Evolutionary conservation across 106 monocot species (phyloP), one percentile per base, ranked within the genome.

Genomic region (Narthecium ossifragum): DNA sequence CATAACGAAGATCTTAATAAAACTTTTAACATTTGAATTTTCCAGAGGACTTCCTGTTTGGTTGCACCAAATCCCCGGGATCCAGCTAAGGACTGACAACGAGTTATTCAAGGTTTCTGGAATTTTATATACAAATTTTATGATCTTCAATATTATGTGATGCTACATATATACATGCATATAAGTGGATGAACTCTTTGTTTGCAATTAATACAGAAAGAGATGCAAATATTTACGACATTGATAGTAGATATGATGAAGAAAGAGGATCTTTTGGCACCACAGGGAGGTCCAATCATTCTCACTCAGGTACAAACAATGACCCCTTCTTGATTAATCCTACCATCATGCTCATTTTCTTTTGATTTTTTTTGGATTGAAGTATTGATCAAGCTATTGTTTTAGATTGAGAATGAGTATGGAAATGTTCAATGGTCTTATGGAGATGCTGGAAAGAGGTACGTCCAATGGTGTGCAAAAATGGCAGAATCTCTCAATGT

Each of bases 401-500:
- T n/a, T n/a, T 43, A 75, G 75, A 69, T 75, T 50, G 75, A 69
- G 46, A 75, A 75, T 26, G 75, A 75, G 43, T 75, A 68, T 31
- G 75, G 75, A 0, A 68, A 69, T 46, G 55, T 75, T 13, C 61
- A 68, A 55, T 9, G 34, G 10, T 13, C 23, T 28, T 75, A 75
- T 18, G 75, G 62, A 14, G 75, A 68, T 23, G 61, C 62, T 22
- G 75, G 62, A 15, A 75, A 64, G 26, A 48, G 15, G 38, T 75
- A 69, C 57, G 38, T 75, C 14, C 30, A 68, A n/a, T 75, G 75
- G 75, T 75, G 75, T 26, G 68, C 69, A 7, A 51, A 64, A 6
- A 63, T 75, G 68, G 69, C 75, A 7, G 48, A 39, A 34, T 68
- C 75, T 30, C 69, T 57, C 7, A 34, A 56, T 28, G 26, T 68